Conservation (phyloP, 179 eudicot genomes). For the Heliamphora pulchella region DNA sequence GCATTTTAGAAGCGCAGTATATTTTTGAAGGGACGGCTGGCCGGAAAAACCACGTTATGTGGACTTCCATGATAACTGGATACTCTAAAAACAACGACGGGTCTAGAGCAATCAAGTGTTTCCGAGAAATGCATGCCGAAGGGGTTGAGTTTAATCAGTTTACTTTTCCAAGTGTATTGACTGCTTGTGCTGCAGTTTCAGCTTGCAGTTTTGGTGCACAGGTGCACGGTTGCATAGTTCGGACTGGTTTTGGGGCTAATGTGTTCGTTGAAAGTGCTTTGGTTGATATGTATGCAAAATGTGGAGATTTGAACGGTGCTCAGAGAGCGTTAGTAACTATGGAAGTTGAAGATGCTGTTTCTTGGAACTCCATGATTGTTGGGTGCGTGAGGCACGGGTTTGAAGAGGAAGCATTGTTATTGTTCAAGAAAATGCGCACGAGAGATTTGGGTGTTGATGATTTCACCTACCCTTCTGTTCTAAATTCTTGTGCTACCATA, state of each 20-base stretch:
- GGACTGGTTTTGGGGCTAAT: slow-evolving; percentile 44
- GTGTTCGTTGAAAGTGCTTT: slow-evolving; percentile 53
- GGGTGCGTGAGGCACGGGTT: slow-evolving; percentile 55
- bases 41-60: slow-evolving; percentile 48
- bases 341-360: slow-evolving; percentile 36
- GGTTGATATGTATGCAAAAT: slow-evolving; percentile 71
- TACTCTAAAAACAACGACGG: slow-evolving; percentile 52
- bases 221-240: slow-evolving; percentile 54
- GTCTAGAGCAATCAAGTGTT: slow-evolving; percentile 44
- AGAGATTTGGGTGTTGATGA: slow-evolving; percentile 54
- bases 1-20: slow-evolving; percentile 45
- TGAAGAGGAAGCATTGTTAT: slow-evolving; percentile 45
- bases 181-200: slow-evolving; percentile 36
- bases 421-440: slow-evolving; percentile 48
- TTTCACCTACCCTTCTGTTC: slow-evolving; percentile 62
- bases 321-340: slow-evolving; percentile 37
- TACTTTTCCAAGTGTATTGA: slow-evolving; percentile 62
- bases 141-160: slow-evolving; percentile 58
- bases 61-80: slow-evolving; percentile 81
- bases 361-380: slow-evolving; percentile 74
- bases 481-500: slow-evolving; percentile 44
- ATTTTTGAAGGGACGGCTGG: slow-evolving; percentile 34
- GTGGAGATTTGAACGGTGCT: slow-evolving; percentile 48
- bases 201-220: slow-evolving; percentile 43
- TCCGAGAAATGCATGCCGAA: slow-evolving; percentile 43